Evolutionary conservation across 495 filamentous ascomycete species (phyloP).

Genomic region (Extremus antarcticus): DNA sequence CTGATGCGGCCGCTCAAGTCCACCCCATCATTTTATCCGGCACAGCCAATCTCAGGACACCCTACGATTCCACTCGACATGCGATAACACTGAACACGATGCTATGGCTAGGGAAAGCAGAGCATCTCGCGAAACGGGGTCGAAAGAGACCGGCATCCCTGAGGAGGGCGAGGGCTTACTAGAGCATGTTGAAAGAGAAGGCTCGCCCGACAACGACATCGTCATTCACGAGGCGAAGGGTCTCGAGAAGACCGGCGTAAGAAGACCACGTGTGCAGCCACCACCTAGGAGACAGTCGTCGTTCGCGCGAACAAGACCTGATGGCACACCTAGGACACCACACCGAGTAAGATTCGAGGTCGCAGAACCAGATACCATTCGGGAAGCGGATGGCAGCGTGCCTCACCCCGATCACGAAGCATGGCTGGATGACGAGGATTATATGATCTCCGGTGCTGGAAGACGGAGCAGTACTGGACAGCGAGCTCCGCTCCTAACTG

Average conservation of each 20-base stretch:
- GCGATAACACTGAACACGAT: constrained; percentile 8
- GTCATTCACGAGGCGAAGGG: neutral
- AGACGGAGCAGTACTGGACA: constrained; percentile 33
- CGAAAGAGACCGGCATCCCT: constrained; percentile 2
- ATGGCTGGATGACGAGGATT: constrained; percentile 51
- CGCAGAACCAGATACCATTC: constrained; percentile 31
- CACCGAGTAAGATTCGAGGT: constrained; percentile 86
- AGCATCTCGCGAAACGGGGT: constrained; percentile 8
- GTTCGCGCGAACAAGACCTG: constrained; percentile 28
- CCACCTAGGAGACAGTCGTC: constrained; percentile 26
- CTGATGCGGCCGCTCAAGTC: too few species aligned
- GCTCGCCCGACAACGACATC: constrained; percentile 11
- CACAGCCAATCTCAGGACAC: neutral
- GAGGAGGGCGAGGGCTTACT: constrained; percentile 14
- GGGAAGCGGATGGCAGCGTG: constrained; percentile 30
- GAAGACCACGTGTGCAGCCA: neutral
- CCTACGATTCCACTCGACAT: neutral
- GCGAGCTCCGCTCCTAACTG: constrained; percentile 65
- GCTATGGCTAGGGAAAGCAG: constrained; percentile 17
- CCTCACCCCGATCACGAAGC: constrained; percentile 10
- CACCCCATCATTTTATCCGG: neutral
- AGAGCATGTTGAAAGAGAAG: constrained; percentile 6
- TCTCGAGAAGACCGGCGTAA: neutral
- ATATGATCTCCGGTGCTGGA: constrained; percentile 22
- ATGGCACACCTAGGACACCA: constrained; percentile 59